Percentiles rank a stretch among this genome's conserved stretches.
These are phyloP conservation scores for Lanzia echinophila DNA, from an alignment of 2,329 filamentous ascomycete genomes.

Conservation along the genomic window DNA sequence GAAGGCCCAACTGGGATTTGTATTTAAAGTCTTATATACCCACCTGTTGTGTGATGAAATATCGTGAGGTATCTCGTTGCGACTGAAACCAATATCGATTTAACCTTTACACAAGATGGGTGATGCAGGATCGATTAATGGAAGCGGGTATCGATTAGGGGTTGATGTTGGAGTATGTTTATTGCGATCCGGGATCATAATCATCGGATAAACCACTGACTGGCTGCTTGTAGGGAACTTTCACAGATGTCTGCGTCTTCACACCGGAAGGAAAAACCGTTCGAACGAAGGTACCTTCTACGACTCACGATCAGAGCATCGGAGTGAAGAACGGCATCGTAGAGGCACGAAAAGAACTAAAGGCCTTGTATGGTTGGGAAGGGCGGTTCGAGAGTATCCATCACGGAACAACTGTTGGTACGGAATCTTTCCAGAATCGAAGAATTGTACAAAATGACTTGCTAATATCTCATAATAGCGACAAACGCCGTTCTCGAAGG, in stretches of 20 bases:
- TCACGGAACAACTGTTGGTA: conserved; percentile 5
- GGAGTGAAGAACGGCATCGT: conserved; percentile 1
- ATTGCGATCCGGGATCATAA: no score
- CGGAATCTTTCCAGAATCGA: no score
- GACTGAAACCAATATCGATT: neutral
- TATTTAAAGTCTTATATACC: no score
- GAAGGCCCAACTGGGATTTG: no score
- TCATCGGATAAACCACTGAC: neutral
- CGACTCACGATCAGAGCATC: neutral
- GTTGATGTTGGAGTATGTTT: conserved; percentile 5
- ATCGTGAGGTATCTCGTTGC: no score
- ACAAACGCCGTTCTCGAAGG: neutral
- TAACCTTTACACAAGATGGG: neutral
- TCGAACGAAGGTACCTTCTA: neutral
- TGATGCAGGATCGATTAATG: neutral
- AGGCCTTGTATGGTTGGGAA: neutral
- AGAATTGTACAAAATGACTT: no score
- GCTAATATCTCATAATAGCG: neutral
- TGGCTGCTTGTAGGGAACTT: neutral
- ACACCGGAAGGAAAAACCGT: neutral
- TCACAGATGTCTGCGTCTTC: conserved; percentile 5
- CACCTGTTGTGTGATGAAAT: no score
- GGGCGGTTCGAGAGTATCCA: neutral
- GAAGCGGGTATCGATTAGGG: neutral
- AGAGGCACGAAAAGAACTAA: neutral